Conservation (phyloP, 768 basidiomycete genomes). For the Pleurotus djamor region DNA sequence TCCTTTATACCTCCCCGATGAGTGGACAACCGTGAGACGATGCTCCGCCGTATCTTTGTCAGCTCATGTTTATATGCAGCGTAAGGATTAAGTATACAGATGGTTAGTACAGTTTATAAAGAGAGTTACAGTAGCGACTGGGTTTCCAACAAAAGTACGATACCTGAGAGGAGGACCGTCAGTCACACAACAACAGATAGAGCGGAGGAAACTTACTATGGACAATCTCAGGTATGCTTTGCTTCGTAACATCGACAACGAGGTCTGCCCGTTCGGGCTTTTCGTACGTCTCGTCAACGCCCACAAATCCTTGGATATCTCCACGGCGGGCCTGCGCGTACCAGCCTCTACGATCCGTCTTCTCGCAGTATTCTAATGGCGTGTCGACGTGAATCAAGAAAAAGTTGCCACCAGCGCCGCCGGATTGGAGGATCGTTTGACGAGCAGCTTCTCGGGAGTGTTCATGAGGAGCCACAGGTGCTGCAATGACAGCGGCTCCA, state of each 20-base stretch:
- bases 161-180: slow-evolving; percentile 38
- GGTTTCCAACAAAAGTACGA: slow-evolving; percentile 64
- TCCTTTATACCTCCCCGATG: background rate
- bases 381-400: slow-evolving; percentile 96
- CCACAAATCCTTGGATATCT: slow-evolving; percentile 83
- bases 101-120: background rate
- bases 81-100: background rate
- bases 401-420: slow-evolving; percentile 88
- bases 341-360: slow-evolving; percentile 80
- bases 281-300: slow-evolving; percentile 87
- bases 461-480: slow-evolving; percentile 87
- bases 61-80: background rate
- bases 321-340: slow-evolving; percentile 83
- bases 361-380: slow-evolving; percentile 86
- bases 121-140: slow-evolving; percentile 41
- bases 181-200: slow-evolving; percentile 7
- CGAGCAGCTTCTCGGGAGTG: slow-evolving; percentile 73
- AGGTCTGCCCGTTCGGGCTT: slow-evolving; percentile 77
- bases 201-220: slow-evolving; percentile 61
- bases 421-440: slow-evolving; percentile 68
- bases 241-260: slow-evolving; percentile 74
- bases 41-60: background rate
- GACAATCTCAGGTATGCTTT: slow-evolving; percentile 90
- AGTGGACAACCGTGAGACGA: background rate
- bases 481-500: slow-evolving; percentile 93